Percentiles rank a stretch among this genome's conserved stretches.
Conservation (phyloP, 1,284 basidiomycete genomes). For the Melampsora medusae region DNA sequence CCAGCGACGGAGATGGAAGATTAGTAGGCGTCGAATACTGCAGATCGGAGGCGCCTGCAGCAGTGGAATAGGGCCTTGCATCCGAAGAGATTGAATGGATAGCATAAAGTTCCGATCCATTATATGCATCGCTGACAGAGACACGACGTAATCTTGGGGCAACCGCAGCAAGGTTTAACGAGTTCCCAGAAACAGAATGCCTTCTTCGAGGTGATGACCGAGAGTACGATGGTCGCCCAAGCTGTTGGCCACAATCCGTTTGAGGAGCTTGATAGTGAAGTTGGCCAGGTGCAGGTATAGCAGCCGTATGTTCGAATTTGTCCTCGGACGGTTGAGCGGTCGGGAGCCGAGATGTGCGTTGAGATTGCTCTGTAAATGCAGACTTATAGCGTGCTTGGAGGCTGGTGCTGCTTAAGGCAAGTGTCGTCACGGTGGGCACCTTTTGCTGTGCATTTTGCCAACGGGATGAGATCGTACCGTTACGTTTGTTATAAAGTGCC, state of each 20-base stretch:
- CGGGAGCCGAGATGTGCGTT: slow-evolving; percentile 51
- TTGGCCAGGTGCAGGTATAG: background rate
- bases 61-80: background rate
- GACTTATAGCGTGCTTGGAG: slow-evolving; percentile 27
- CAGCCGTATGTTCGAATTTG: slow-evolving; percentile 7
- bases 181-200: slow-evolving; percentile 4
- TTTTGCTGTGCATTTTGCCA: slow-evolving; percentile 23
- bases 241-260: background rate
- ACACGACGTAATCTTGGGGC: background rate
- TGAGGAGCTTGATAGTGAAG: slow-evolving; percentile 6
- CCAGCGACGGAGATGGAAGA: background rate
- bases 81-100: background rate
- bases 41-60: background rate
- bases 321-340: slow-evolving; percentile 51
- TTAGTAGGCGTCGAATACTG: background rate
- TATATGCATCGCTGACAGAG: background rate
- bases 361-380: slow-evolving; percentile 45
- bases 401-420: slow-evolving; percentile 1
- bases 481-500: slow-evolving; percentile 23
- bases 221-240: background rate
- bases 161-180: background rate
- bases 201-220: slow-evolving; percentile 1
- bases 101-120: background rate
- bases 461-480: slow-evolving; percentile 34
- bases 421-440: slow-evolving; percentile 1